Percentiles rank a stretch among this genome's conserved stretches.
Conservation (phyloP, 2,329 filamentous ascomycete genomes). For the Diaporthe sp. region DNA sequence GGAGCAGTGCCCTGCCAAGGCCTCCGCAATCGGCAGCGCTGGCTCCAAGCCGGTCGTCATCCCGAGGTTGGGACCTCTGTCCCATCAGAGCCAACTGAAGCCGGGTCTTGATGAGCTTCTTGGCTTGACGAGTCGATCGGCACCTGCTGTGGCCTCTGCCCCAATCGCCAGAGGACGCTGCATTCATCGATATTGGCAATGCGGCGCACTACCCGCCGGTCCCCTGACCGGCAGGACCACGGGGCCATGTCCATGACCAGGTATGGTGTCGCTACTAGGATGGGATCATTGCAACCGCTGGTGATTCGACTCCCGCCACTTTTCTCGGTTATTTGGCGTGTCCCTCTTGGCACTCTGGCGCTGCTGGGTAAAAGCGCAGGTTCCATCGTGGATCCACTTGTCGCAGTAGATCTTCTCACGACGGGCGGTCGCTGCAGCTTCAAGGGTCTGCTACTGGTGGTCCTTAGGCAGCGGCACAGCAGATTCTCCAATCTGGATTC, state of each 20-base stretch:
- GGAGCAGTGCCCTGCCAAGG: no score
- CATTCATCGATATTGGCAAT: not conserved
- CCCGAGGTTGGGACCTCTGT: not conserved
- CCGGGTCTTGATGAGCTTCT: not conserved
- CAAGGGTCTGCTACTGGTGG: no score
- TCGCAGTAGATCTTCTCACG: no score
- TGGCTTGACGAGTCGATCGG: not conserved
- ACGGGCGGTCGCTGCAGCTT: no score
- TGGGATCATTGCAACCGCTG: no score
- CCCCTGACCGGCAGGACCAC: not conserved
- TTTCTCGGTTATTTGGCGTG: no score
- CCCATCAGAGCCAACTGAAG: not conserved
- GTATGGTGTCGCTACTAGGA: not conserved
- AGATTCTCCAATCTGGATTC: no score
- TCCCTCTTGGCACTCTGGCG: no score
- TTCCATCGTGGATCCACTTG: no score
- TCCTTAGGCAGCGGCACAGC: no score
- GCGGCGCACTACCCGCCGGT: not conserved
- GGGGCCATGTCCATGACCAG: not conserved
- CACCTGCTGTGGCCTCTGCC: not conserved
- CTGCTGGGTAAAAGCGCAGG: no score
- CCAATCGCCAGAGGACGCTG: not conserved
- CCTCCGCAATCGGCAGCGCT: not conserved
- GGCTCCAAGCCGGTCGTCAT: not conserved
- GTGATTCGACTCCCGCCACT: no score